Base-by-base conservation (phyloP, 2,329 filamentous ascomycete genomes). In the Fusarium sp. region DNA sequence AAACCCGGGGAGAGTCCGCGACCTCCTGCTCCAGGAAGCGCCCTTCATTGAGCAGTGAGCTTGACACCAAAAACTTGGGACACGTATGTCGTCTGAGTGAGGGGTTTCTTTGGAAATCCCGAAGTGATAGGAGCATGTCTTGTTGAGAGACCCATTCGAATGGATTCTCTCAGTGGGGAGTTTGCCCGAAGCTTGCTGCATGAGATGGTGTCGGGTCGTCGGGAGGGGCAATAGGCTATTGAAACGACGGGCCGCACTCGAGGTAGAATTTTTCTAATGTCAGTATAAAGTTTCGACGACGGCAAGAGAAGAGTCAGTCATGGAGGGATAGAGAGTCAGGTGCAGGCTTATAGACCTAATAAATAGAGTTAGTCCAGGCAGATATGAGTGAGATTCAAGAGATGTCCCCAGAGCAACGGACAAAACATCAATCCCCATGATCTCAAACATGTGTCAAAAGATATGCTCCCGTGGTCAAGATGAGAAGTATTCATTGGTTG, bases 391-490 rank as follows among this genome's bases (percentile, higher is more conserved):
- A 42, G 24, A 27, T 24, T 22, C 38, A 20, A 59, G 60, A 35
- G 38, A 34, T 29, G 20, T 47, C 31, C 47, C 38, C 34, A 27
- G 34, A 62, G 45, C 58, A 42, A 45, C 35, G 29, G n/a, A 27
- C 35, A 74, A 38, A 74, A 72, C 60, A n/a, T n/a, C 40, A 20
- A 34, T 45, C 54, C 72, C 37, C 69, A 67, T 74, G 72, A 73
- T 73, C 66, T 70, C 37, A 29, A 66, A 27, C 56, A 27, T 40
- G 40, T 62, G 42, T 58, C 62, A 58, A 42, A 47, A 69, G 54
- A 24, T 71, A 66, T 69, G 72, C 54, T 73, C 72, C 27, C 72
- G 72, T 75, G 72, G 54, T 64, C 69, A 59, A 62, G 37, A 37
- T 45, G 20, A 62, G 42, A 52, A 61, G 47, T 58, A 62, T 22